Percentiles rank a stretch among this genome's conserved stretches.
phyloP scores from a whole-genome alignment of 2,329 filamentous ascomycete species.

The Microdochium bolleyi region DNA sequence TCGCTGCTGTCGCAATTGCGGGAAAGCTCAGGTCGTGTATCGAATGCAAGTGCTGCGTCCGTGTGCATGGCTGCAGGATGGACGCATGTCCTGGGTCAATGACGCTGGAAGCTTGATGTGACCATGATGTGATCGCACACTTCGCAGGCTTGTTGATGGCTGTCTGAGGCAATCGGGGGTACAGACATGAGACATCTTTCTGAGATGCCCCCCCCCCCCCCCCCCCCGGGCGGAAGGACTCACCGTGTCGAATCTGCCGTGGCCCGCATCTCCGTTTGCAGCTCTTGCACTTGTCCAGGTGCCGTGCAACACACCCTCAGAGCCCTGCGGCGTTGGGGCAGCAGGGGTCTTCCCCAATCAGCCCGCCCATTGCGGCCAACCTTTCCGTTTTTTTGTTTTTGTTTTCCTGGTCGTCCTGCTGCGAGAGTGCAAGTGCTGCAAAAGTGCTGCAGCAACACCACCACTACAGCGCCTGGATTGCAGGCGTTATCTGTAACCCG shows the following conservation, averaged over 20 bases:
- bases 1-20: no score
- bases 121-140: background rate
- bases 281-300: background rate
- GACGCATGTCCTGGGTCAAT: background rate
- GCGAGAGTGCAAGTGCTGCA: no score
- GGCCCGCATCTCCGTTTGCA: background rate
- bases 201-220: background rate
- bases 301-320: background rate
- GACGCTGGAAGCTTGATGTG: background rate
- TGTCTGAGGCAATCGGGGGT: no score
- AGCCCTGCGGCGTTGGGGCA: background rate
- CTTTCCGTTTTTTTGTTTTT: background rate
- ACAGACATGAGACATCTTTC: background rate
- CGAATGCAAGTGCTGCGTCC: no score
- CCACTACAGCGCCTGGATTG: no score
- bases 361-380: background rate
- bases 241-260: background rate
- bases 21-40: background rate
- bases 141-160: background rate
- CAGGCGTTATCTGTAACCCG: no score
- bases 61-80: background rate
- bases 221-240: background rate
- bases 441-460: no score
- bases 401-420: background rate
- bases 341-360: background rate